Evolutionary conservation across 441 rosid species (phyloP).

Genomic region (Biscutella laevigata): DNA sequence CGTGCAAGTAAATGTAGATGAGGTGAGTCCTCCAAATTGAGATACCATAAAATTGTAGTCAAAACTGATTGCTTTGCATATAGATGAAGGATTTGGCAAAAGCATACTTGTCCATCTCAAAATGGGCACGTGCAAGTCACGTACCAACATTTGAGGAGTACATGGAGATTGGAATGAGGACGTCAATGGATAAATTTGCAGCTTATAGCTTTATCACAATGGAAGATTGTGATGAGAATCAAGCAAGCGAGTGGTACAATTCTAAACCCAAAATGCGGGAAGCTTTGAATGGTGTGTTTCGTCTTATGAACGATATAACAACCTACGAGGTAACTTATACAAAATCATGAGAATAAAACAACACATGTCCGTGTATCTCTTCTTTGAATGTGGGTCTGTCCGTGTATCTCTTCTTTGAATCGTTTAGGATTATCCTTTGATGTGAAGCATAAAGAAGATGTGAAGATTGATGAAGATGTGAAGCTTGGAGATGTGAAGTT

Average conservation of each 20-base stretch:
- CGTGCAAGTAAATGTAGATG: neutral
- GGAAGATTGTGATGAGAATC: conserved; percentile 5
- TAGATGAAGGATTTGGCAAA: too few species aligned
- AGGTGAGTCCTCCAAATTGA: neutral
- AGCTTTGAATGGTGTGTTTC: neutral
- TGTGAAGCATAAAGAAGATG: too few species aligned
- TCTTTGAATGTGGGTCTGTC: too few species aligned
- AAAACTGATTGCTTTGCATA: too few species aligned
- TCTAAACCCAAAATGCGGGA: conserved; percentile 5
- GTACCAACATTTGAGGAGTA: conserved; percentile 23
- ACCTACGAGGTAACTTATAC: too few species aligned
- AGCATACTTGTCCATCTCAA: neutral
- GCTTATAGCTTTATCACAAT: neutral
- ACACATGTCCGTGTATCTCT: too few species aligned
- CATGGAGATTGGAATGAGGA: conserved; percentile 18
- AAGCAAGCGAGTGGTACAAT: neutral
- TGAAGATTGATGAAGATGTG: too few species aligned
- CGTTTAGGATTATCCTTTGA: too few species aligned
- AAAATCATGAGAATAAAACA: too few species aligned
- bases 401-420: too few species aligned
- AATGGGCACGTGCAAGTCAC: conserved; percentile 1
- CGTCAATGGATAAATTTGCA: neutral
- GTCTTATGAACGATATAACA: conserved; percentile 1
- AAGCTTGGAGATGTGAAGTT: too few species aligned
- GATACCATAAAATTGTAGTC: too few species aligned